Evolutionary conservation across 345 rosid genomes (phyloP).

Genomic region (Gossypium rotundifolium): DNA sequence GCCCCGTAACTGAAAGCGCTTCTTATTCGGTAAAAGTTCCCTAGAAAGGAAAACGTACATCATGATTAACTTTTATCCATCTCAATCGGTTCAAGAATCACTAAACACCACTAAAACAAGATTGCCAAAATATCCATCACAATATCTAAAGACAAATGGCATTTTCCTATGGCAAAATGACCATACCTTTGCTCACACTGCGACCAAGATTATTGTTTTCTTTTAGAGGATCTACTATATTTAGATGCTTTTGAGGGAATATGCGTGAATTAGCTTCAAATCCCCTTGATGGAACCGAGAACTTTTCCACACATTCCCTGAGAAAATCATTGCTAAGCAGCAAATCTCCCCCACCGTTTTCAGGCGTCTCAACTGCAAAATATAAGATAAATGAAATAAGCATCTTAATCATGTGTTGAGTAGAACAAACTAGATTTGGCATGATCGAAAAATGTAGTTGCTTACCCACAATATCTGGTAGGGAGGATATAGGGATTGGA

Average conservation of each 20-base stretch:
- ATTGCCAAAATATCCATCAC: neutral
- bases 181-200: slow-evolving; percentile 87
- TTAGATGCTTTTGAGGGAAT: slow-evolving; percentile 68
- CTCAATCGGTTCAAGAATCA: slow-evolving; percentile 5
- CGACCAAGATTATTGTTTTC: slow-evolving; percentile 91
- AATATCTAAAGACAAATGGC: neutral
- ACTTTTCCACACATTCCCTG: slow-evolving; percentile 49
- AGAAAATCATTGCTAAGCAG: slow-evolving; percentile 63
- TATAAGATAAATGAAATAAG: neutral
- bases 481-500: slow-evolving; percentile 55
- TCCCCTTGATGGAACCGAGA: slow-evolving; percentile 55
- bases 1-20: slow-evolving; percentile 90
- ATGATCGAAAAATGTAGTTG: neutral
- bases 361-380: slow-evolving; percentile 48
- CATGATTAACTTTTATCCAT: neutral
- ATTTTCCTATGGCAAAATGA: neutral
- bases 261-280: slow-evolving; percentile 47
- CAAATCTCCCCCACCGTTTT: slow-evolving; percentile 47
- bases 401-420: slow-evolving; percentile 1
- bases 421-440: neutral
- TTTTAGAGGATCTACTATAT: slow-evolving; percentile 78
- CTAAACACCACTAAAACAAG: neutral
- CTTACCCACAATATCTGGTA: slow-evolving; percentile 74
- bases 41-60: slow-evolving; percentile 27
- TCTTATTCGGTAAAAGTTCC: slow-evolving; percentile 74